phyloP scores from a whole-genome alignment of 2,329 filamentous ascomycete species.

The Aspergillus texensis region DNA sequence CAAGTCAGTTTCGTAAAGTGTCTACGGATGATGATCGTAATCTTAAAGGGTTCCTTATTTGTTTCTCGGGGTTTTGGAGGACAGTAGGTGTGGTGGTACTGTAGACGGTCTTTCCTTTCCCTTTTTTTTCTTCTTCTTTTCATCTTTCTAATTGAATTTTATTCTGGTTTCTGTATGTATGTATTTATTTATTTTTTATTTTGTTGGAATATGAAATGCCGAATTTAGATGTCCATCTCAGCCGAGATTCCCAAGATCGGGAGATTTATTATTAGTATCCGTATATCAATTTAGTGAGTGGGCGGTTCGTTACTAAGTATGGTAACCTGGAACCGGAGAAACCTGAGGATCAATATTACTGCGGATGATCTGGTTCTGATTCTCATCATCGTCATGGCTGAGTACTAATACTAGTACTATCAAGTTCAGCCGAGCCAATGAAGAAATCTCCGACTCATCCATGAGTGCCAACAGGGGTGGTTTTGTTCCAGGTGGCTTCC shows the following conservation, averaged over 20 bases:
- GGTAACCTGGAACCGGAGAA: neutral
- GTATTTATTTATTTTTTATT: neutral
- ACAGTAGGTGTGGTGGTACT: neutral
- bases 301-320: neutral
- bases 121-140: neutral
- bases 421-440: constrained; percentile 7
- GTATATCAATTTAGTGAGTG: neutral
- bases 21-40: neutral
- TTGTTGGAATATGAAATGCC: neutral
- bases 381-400: no score
- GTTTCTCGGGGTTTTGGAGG: neutral
- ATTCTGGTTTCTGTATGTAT: neutral
- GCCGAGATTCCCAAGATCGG: neutral
- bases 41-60: neutral
- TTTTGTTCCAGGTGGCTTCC: neutral
- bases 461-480: neutral
- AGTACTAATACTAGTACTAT: no score
- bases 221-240: neutral
- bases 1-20: neutral
- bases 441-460: constrained; percentile 11
- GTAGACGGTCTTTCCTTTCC: neutral
- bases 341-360: neutral
- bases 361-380: no score
- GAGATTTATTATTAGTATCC: neutral
- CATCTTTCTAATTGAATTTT: no score